These are phyloP conservation scores for Daucus carota DNA, from an alignment of 129 eudicot species.

Conservation along the genomic window DH1_v3.0 NC_030385.2:42234001-42234500, in stretches of 20 bases:
- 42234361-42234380: no score
- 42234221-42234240: background rate
- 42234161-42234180: constrained; percentile 19
- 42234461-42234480: background rate
- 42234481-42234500: background rate
- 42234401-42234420: no score
- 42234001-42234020: background rate
- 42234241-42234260: background rate
- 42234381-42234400: no score
- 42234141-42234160: background rate
- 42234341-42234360: background rate
- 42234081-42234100: no score
- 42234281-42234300: no score
- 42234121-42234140: background rate
- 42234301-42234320: no score
- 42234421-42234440: no score
- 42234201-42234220: constrained; percentile 23
- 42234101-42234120: no score
- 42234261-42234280: background rate
- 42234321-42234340: background rate
- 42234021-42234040: background rate
- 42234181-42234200: constrained; percentile 28
- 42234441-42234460: background rate
- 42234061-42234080: background rate
- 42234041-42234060: background rate